Conservation (phyloP, 306 rosid genomes). For the Lotus japonicus region DNA sequence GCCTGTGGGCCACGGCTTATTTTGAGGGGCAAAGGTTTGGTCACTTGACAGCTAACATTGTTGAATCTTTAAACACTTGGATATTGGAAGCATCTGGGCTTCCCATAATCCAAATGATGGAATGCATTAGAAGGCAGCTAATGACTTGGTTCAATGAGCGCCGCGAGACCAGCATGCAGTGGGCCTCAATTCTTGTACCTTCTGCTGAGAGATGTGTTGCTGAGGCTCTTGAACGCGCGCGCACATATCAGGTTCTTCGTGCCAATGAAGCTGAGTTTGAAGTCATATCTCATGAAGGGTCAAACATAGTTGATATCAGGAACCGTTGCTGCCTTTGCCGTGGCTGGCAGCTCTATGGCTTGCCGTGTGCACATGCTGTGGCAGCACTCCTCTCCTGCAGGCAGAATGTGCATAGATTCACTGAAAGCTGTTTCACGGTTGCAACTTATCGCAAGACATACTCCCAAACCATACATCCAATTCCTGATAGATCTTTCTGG, state of each 20-base stretch:
- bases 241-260: slow-evolving; percentile 76
- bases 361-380: slow-evolving; percentile 84
- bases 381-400: slow-evolving; percentile 80
- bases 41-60: slow-evolving; percentile 69
- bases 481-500: slow-evolving; percentile 77
- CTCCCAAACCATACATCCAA: slow-evolving; percentile 78
- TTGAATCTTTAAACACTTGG: slow-evolving; percentile 67
- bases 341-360: slow-evolving; percentile 80
- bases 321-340: slow-evolving; percentile 72
- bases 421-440: slow-evolving; percentile 79
- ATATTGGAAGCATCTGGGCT: slow-evolving; percentile 77
- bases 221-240: slow-evolving; percentile 72
- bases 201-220: slow-evolving; percentile 65
- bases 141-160: slow-evolving; percentile 90
- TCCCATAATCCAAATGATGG: slow-evolving; percentile 85
- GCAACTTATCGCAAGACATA: slow-evolving; percentile 78
- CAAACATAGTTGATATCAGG: slow-evolving; percentile 60
- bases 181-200: slow-evolving; percentile 80
- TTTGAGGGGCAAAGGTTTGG: slow-evolving; percentile 82
- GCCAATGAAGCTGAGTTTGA: slow-evolving; percentile 85
- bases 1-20: slow-evolving; percentile 75
- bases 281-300: slow-evolving; percentile 71
- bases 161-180: slow-evolving; percentile 79
- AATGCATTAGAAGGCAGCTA: slow-evolving; percentile 71
- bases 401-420: slow-evolving; percentile 76